Base-by-base conservation (phyloP, 2,329 filamentous ascomycete genomes). In the Tolypocladium album region DNA sequence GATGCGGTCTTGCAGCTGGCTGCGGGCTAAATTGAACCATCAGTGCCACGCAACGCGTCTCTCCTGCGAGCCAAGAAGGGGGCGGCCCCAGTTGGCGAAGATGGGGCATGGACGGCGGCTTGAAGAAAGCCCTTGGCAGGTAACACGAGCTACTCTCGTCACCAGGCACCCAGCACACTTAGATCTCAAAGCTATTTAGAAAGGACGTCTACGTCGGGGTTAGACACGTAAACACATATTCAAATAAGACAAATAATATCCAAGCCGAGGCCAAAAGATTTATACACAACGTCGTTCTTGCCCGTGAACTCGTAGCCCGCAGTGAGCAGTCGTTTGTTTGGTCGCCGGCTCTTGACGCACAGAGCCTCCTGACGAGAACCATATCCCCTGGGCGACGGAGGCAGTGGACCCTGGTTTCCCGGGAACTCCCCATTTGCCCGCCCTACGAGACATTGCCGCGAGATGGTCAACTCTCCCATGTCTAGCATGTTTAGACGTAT, bases 221-320 rank as follows among this genome's bases (percentile, higher is more conserved):
- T 36, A 36, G 50, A 55, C 47, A 55, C 20, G 42, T 47, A 34
- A 50, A 56, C 43, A 58, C 42, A 59, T 17, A 55, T 47, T 34
- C 36, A 50, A 24, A 24, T 60, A 45, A 55, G 55, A 39, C 31
- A 24, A 27, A 57, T 50, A 42, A 56, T 57, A 55, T 58, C 56
- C 56, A 57, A 60, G 56, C 43, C 40, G 59, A 13, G 36, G 11
- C 36, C 9, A 38, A 8, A 4, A 58, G n/a, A 50, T 62, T 57
- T 63, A 27, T 59, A 61, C 57, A 62, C 15, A 58, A 47, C 53
- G 4, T 55, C 31, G 11, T 47, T n/a, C 55, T 55, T 53, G 55
- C 15, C 56, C 39, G 22, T 45, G 36, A 31, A 4, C 34, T 52
- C 55, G 40, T 52, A 55, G 56, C 50, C 55, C 34, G 8, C 20